Conservation (phyloP, 371 early-diverging fungal genomes). For the Syncephalastrum contaminatum region DNA sequence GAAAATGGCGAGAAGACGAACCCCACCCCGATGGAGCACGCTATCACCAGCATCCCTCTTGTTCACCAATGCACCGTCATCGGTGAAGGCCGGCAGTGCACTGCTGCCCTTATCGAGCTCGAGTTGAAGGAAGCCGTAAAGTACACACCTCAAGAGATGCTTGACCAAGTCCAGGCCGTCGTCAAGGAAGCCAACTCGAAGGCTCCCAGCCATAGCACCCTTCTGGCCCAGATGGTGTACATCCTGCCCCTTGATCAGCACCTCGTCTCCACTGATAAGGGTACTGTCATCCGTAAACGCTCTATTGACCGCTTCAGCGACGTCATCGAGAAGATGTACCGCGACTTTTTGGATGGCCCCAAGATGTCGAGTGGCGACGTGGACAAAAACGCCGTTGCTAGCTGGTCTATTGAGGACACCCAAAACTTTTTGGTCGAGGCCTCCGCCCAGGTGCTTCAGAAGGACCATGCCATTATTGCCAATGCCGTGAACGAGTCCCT, state of each 20-base stretch:
- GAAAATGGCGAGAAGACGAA: conserved; percentile 45
- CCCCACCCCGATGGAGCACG: conserved; percentile 33
- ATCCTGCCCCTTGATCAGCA: conserved; percentile 20
- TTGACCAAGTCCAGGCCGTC: conserved; percentile 24
- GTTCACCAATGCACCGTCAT: conserved; percentile 23
- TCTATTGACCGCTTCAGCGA: conserved; percentile 15
- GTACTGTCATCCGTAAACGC: conserved; percentile 20
- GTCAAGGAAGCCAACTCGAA: conserved; percentile 26
- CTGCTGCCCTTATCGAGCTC: conserved; percentile 25
- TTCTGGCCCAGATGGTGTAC: conserved; percentile 37
- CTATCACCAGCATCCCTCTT: conserved; percentile 13
- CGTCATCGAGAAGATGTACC: conserved; percentile 24
- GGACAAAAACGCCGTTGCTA: too few species aligned
- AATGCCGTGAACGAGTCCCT: conserved; percentile 5
- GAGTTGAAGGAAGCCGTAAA: background rate
- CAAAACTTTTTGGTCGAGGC: conserved; percentile 4
- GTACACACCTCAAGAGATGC: background rate
- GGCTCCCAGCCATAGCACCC: conserved; percentile 28
- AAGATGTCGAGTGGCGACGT: background rate
- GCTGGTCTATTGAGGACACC: background rate
- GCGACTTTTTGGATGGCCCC: conserved; percentile 14
- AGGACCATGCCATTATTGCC: background rate
- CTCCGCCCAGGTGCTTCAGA: conserved; percentile 2
- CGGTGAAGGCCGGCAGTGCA: conserved; percentile 26
- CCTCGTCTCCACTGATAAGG: conserved; percentile 28